Conservation (phyloP, 176 grass and related monocot species). For the Carex cristatella region DNA sequence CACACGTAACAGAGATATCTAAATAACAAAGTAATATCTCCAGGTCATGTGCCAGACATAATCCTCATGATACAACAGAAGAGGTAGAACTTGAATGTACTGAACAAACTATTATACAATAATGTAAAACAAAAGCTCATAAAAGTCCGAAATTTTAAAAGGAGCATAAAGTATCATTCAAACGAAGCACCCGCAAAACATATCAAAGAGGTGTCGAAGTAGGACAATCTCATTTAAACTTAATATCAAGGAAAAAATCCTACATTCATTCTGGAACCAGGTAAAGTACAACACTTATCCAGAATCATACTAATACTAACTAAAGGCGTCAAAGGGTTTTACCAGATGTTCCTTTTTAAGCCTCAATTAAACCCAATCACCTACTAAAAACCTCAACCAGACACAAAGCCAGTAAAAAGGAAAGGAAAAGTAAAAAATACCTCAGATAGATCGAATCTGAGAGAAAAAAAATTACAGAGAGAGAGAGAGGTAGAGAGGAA, state of each 20-base stretch:
- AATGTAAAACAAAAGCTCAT: neutral
- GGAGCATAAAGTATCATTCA: neutral
- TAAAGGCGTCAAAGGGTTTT: neutral
- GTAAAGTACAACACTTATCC: neutral
- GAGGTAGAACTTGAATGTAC: too few species aligned
- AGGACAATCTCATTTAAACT: neutral
- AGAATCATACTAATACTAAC: neutral
- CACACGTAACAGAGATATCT: too few species aligned
- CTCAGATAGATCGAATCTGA: neutral
- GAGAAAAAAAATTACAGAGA: neutral
- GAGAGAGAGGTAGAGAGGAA: neutral
- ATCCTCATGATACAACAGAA: too few species aligned
- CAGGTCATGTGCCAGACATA: too few species aligned
- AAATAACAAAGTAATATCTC: too few species aligned
- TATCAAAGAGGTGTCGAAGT: neutral
- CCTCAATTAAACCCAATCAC: neutral
- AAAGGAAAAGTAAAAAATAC: neutral
- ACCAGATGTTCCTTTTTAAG: neutral
- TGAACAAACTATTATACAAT: neutral
- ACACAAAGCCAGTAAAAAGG: too few species aligned
- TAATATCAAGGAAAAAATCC: neutral
- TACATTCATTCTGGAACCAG: neutral
- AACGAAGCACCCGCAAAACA: neutral
- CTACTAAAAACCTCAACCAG: neutral
- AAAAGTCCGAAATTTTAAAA: neutral